Base-by-base conservation (phyloP, 2,329 filamentous ascomycete species). In the Thermothelomyces thermophilus region DNA sequence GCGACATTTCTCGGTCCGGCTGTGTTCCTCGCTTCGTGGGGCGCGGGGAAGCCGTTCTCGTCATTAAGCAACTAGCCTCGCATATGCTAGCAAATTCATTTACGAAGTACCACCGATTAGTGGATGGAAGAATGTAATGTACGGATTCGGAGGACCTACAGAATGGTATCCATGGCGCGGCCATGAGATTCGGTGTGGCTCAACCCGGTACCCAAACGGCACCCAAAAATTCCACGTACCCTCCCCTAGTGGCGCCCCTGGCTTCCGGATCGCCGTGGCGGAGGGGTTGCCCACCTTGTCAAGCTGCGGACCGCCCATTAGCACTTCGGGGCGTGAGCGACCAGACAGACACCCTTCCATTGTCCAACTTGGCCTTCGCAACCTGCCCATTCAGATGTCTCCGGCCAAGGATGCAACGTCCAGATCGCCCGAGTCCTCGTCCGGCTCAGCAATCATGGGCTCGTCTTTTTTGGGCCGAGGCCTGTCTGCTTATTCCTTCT, bases 181-280 rank as follows among this genome's bases (percentile, higher is more conserved):
- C n/a, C n/a, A n/a, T n/a, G n/a, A n/a, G n/a, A n/a, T n/a, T 5
- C 41, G 46, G 47, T 50, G 55, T 52, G 55, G 54, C 54, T 55
- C 56, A 55, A 47, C 40, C 39, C 45, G 34, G 46, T 41, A 40
- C 30, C 42, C 14, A 37, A 24, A 41, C 37, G 22, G 8, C 35
- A 26, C 24, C 24, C 24, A 26, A 26, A 26, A 26, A 26, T 9
- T 5, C 5, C 9, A 26, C 9, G 24, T 5, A 5, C 24, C 24
- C 24, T 5, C 24, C 24, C 24, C 24, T 26, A 26, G 24, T 26
- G 24, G n/a, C 30, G 9, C 14, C 8, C 41, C 34, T 39, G 41
- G 49, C 52, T 48, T 41, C 45, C 34, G 41, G 16, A 46, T 20
- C 26, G 14, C 26, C 44, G 7, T 41, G 16, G 13, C 7, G 41